Base-by-base conservation (phyloP, 495 filamentous ascomycete species). In the Cercophora sp. region DNA sequence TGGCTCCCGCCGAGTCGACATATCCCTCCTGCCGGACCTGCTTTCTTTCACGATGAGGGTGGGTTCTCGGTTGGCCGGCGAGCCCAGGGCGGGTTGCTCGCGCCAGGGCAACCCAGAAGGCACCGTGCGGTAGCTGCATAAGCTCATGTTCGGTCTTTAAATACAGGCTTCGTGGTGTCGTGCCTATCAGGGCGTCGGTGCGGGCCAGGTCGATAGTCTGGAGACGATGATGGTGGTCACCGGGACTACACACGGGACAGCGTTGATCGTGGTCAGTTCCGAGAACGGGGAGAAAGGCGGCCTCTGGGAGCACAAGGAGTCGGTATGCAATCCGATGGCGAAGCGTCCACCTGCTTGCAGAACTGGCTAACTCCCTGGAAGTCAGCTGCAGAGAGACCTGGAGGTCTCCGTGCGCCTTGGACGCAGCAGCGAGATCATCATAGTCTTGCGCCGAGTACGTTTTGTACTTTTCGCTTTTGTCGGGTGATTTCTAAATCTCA, bases 301-400 rank as follows among this genome's bases (percentile, higher is more conserved):
- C 34, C 19, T 50, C 47, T 37, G 34, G 47, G 32, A 2, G 20
- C 10, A 50, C 25, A 37, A 50, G 31, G 32, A 50, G 47, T 50
- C 47, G 32, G 16, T 50, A 50, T 36, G 47, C 31, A 50, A 50
- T 37, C 34, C 37, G 47, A 50, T 50, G 18, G 47, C 47, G 22
- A 27, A 37, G 47, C 20, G n/a, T 50, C 47, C 47, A 50, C 34
- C 32, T 50, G 34, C 47, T 50, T 25, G 32, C 47, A 37, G 47
- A 50, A 27, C 32, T 50, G 18, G 34, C 20, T 15, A 50, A 39
- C 32, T 50, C 47, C 16, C 20, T 50, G 10, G 20, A 15, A 39
- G 31, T 40, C 20, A 50, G 32, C 19, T 50, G 32, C 29, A 48
- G 31, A 48, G 22, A 13, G 20, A 48, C 45, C 31, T 35, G 24